Evolutionary conservation across 805 yeast genomes (phyloP).

Genomic region (Lipomyces mesembrius): DNA sequence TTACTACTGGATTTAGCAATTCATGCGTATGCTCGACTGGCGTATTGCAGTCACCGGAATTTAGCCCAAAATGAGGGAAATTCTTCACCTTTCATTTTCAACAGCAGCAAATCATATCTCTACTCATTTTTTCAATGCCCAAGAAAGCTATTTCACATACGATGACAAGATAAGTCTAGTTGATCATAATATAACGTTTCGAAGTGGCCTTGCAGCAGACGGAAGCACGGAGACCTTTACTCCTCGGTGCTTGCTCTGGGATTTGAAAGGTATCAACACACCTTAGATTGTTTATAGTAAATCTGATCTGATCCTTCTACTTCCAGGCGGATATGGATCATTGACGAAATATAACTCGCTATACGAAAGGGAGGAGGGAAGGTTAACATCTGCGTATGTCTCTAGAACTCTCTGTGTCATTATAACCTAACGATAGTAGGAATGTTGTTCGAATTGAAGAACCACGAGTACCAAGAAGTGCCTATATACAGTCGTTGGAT

Average conservation of each 20-base stretch:
- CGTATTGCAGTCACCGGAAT: not conserved
- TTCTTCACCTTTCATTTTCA: conserved; percentile 72
- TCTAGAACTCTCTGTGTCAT: not conserved
- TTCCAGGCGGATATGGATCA: conserved; percentile 57
- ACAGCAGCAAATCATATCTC: conserved; percentile 74
- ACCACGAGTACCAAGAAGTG: conserved; percentile 53
- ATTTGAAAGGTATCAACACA: conserved; percentile 54
- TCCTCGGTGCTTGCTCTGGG: conserved; percentile 88
- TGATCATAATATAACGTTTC: conserved; percentile 56
- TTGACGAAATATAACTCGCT: conserved; percentile 44
- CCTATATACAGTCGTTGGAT: conserved; percentile 70
- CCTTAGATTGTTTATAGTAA: not conserved
- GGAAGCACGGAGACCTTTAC: conserved; percentile 60
- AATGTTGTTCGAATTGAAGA: conserved; percentile 47
- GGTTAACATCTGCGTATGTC: not conserved
- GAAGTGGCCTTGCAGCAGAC: conserved; percentile 46
- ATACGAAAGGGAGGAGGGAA: conserved; percentile 27
- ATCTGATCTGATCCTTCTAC: not conserved
- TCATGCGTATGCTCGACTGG: not conserved
- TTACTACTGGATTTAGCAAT: not conserved
- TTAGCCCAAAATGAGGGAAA: conserved; percentile 62
- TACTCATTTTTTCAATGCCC: conserved; percentile 81
- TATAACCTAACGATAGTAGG: conserved; percentile 15
- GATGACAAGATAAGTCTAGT: conserved; percentile 44
- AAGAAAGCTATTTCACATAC: conserved; percentile 69